Conservation (phyloP, 106 monocot genomes). For the Gastrodia elata region DNA sequence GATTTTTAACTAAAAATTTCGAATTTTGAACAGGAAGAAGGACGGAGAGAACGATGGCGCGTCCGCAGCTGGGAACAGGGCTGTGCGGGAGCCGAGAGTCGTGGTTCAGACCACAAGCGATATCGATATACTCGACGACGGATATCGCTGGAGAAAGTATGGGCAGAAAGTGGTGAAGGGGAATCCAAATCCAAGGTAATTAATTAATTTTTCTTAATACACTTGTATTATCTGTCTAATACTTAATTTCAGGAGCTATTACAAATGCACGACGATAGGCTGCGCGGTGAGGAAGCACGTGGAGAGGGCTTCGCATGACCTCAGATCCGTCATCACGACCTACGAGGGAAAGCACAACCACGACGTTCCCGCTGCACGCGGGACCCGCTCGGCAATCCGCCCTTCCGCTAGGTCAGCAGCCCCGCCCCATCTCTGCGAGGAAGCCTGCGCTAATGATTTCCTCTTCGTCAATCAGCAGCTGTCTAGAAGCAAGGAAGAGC, state of each 20-base stretch:
- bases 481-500: constrained; percentile 12
- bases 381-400: constrained; percentile 15
- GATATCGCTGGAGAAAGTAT: constrained; percentile 49
- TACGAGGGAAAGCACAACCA: constrained; percentile 98
- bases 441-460: too few species aligned
- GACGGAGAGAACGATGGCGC: constrained; percentile 27
- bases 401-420: constrained; percentile 19
- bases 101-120: constrained; percentile 50
- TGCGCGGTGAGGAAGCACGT: constrained; percentile 90
- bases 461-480: neutral
- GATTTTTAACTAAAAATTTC: neutral
- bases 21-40: constrained; percentile 17
- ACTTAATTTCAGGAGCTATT: constrained; percentile 75
- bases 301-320: constrained; percentile 76
- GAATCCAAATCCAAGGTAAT: constrained; percentile 53
- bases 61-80: constrained; percentile 18
- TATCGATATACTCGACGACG: constrained; percentile 49
- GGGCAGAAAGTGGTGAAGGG: constrained; percentile 62
- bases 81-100: constrained; percentile 34
- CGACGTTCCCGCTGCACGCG: constrained; percentile 64
- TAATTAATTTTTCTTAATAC: neutral
- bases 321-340: constrained; percentile 69
- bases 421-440: too few species aligned
- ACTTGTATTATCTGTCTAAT: neutral
- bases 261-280: constrained; percentile 74